phyloP scores from a whole-genome alignment of 2,329 filamentous ascomycete genomes.

The Penicillium decumbens region DNA sequence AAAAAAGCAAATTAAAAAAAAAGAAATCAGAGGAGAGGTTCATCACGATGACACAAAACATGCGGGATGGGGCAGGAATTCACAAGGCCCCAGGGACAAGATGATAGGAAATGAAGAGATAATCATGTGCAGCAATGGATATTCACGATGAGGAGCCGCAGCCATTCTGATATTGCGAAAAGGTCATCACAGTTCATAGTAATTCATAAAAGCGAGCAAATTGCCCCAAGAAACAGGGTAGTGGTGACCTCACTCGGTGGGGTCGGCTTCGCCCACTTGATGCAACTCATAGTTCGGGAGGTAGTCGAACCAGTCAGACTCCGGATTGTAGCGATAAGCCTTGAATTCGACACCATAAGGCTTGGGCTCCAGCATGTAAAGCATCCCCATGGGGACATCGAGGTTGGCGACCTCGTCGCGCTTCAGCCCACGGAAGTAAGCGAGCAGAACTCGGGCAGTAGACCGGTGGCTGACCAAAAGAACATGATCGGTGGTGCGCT shows the following conservation, averaged over 20 bases:
- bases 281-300: slow-evolving; percentile 75
- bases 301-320: slow-evolving; percentile 74
- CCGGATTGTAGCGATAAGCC: slow-evolving; percentile 83
- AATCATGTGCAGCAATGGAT: slow-evolving; percentile 3
- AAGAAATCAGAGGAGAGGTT: background rate
- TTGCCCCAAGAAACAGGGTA: background rate
- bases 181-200: slow-evolving; percentile 17
- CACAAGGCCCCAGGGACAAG: background rate
- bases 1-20: background rate
- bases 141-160: background rate
- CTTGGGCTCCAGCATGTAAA: slow-evolving; percentile 94
- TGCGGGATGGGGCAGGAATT: background rate
- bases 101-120: background rate
- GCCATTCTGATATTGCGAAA: background rate
- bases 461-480: slow-evolving; percentile 89
- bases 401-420: slow-evolving; percentile 89
- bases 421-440: slow-evolving; percentile 92
- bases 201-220: slow-evolving; percentile 8
- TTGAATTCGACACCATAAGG: slow-evolving; percentile 97
- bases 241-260: background rate
- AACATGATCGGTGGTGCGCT: slow-evolving; percentile 94
- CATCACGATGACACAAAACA: background rate
- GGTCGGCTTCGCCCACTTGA: slow-evolving; percentile 30
- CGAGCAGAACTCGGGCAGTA: slow-evolving; percentile 84
- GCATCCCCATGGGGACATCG: slow-evolving; percentile 86